These are phyloP conservation scores for Ustilago crameri DNA, from an alignment of 1,284 basidiomycete species.

Conservation along the genomic window DNA sequence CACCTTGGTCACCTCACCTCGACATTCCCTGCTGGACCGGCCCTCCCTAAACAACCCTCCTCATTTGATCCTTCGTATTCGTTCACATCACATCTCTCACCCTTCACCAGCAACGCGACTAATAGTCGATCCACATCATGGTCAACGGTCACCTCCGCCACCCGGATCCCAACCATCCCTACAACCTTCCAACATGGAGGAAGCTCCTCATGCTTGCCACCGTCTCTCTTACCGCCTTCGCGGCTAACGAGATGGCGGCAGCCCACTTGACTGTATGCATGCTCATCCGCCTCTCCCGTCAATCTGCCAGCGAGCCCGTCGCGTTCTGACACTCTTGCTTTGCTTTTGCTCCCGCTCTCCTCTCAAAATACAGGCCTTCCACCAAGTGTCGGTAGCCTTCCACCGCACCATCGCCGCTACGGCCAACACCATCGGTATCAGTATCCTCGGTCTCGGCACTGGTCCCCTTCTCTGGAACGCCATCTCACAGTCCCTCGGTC, in stretches of 20 bases:
- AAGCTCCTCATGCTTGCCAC: constrained; percentile 65
- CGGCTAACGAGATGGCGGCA: constrained; percentile 63
- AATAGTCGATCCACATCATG: not conserved
- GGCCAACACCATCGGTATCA: constrained; percentile 68
- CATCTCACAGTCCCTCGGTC: constrained; percentile 58
- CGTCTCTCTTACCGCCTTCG: constrained; percentile 55
- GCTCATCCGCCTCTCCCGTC: not conserved
- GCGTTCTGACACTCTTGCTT: constrained; percentile 2
- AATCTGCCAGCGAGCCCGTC: not conserved
- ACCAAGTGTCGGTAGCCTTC: constrained; percentile 54
- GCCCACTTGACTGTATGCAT: constrained; percentile 53
- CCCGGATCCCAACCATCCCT: constrained; percentile 48
- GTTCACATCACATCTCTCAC: not conserved
- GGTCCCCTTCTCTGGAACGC: constrained; percentile 66
- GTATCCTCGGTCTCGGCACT: constrained; percentile 68
- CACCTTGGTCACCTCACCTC: not conserved
- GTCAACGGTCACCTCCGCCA: constrained; percentile 29
- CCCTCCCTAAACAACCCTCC: not conserved
- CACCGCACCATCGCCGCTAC: constrained; percentile 55
- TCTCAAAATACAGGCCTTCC: constrained; percentile 27
- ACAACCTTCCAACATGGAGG: constrained; percentile 55
- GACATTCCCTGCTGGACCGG: not conserved
- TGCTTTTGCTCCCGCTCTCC: not conserved
- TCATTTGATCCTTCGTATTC: too few relatives aligned
- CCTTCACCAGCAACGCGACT: not conserved